A percentile compares a stretch with the other conserved stretches of the same genome.
phyloP scores from a whole-genome alignment of 495 filamentous ascomycete species.

The Xylaria castorea region DNA sequence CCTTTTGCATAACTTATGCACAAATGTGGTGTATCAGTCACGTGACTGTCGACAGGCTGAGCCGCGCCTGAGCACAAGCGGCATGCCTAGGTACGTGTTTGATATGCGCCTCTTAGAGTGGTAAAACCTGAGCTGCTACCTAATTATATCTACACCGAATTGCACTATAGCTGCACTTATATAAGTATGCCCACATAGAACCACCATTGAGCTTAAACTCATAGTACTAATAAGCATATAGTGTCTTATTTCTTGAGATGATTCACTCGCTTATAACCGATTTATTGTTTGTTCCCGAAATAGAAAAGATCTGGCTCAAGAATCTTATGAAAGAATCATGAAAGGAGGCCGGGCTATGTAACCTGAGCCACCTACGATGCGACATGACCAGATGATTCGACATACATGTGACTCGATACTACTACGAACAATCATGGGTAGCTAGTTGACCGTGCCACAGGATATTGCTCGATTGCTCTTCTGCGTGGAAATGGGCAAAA shows the following conservation, averaged over 20 bases:
- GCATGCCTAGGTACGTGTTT: too few species aligned
- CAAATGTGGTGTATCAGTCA: too few species aligned
- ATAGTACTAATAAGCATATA: neutral
- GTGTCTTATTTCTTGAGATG: neutral
- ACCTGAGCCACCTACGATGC: conserved; percentile 8
- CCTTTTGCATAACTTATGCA: too few species aligned
- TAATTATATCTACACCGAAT: neutral
- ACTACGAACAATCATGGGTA: neutral
- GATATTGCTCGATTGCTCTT: neutral
- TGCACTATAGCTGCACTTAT: neutral
- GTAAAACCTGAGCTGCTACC: too few species aligned
- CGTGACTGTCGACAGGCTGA: too few species aligned
- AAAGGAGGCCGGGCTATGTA: neutral
- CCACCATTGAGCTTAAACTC: neutral
- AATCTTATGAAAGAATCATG: conserved; percentile 2
- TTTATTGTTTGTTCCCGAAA: neutral
- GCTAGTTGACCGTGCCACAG: conserved; percentile 5
- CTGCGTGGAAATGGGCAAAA: neutral
- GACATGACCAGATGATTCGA: neutral
- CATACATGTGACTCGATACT: conserved; percentile 1
- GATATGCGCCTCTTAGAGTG: too few species aligned
- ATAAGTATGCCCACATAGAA: neutral
- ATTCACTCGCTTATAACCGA: neutral
- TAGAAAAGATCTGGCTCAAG: neutral
- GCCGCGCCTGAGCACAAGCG: too few species aligned